A percentile compares a stretch with the other conserved stretches of the same genome.
Evolutionary conservation across 108 stramenopile genomes (phyloP).

Genomic region (Chaetoceros tenuissimus): DNA sequence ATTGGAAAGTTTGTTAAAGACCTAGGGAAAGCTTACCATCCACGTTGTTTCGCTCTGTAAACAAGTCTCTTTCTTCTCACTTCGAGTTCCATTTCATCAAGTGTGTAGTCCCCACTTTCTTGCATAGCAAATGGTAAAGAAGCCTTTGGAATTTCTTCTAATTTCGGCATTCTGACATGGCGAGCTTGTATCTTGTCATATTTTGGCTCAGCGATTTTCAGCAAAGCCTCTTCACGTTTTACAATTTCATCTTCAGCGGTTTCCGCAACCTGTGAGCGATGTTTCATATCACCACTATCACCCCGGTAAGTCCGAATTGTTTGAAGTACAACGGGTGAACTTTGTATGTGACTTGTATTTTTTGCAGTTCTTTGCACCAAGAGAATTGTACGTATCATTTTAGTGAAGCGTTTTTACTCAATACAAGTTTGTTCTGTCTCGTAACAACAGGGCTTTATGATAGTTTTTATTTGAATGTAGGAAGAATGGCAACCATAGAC

Average conservation of each 20-base stretch:
- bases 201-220: conserved; percentile 52
- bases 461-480: no score
- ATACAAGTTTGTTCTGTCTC: no score
- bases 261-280: conserved; percentile 10
- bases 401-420: no score
- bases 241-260: conserved; percentile 17
- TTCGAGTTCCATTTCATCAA: conserved; percentile 40
- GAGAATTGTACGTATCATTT: no score
- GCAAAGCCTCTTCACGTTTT: conserved; percentile 46
- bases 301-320: conserved; percentile 61
- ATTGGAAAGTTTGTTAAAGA: no score
- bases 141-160: conserved; percentile 19
- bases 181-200: conserved; percentile 53
- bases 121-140: background rate
- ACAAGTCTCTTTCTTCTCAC: conserved; percentile 86
- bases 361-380: no score
- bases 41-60: conserved; percentile 96
- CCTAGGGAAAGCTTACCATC: conserved; percentile 48
- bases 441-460: no score
- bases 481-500: no score
- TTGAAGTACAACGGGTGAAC: no score
- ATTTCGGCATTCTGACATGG: conserved; percentile 50
- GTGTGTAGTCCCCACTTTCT: conserved; percentile 1
- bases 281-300: conserved; percentile 52
- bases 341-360: no score